These are phyloP conservation scores for Quercus rubra DNA, from an alignment of 306 rosid genomes.

Conservation along the genomic window DNA sequence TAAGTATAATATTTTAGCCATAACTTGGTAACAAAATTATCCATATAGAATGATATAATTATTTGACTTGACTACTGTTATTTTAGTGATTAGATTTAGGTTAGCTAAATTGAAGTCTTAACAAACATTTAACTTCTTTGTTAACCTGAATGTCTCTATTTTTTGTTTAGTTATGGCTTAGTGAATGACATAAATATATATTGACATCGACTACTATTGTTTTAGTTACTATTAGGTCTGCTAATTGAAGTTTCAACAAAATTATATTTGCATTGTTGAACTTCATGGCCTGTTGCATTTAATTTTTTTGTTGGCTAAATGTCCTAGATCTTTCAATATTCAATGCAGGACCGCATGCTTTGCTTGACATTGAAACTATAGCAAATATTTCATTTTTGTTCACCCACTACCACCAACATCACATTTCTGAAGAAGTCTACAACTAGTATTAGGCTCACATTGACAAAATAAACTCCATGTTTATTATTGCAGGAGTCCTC, in stretches of 20 bases:
- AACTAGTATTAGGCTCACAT: not conserved
- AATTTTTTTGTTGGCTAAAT: not conserved
- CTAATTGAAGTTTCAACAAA: slow-evolving; percentile 30
- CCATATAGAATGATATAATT: slow-evolving; percentile 1
- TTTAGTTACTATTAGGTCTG: slow-evolving; percentile 18
- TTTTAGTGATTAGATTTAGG: slow-evolving; percentile 18
- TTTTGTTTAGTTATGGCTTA: not conserved
- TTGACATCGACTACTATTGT: not conserved
- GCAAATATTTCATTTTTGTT: not conserved
- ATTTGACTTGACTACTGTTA: slow-evolving; percentile 15
- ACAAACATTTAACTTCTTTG: slow-evolving; percentile 12
- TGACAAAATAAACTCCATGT: not conserved
- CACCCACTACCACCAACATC: not conserved
- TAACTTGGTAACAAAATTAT: not conserved
- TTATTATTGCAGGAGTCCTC: not conserved
- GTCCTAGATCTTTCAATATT: not conserved
- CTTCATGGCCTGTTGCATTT: not conserved
- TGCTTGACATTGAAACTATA: slow-evolving; percentile 11
- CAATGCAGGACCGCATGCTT: not conserved
- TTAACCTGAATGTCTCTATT: not conserved
- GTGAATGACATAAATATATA: too few relatives aligned
- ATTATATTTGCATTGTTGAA: not conserved
- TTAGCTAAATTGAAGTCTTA: slow-evolving; percentile 20
- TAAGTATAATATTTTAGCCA: not conserved
- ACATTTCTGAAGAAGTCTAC: not conserved